Evolutionary conservation across 2,329 filamentous ascomycete genomes (phyloP), one percentile per base, ranked within the genome.

Genomic region (Diaporthe aspalathi): DNA sequence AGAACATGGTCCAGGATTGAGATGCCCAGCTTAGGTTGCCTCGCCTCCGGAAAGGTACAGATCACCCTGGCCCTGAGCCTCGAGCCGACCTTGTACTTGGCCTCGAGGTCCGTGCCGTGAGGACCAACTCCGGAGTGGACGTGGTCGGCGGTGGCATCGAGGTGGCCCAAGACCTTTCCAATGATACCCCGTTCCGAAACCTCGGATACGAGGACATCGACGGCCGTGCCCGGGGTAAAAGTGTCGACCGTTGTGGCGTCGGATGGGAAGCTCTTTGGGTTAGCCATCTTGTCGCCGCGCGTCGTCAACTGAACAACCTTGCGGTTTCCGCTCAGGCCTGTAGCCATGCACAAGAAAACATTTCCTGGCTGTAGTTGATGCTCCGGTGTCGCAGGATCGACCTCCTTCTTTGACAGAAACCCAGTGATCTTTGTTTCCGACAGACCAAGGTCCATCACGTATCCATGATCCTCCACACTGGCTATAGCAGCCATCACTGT

Each of bases 381-480:
- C 73, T 93, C 87, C 6, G 91, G 84, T 22, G 93, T 84, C 54
- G 85, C 86, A 38, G 88, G 79, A 63, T 93, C 93, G 22, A 98
- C 84, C 79, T 98, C 94, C 78, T 92, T 94, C 73, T 92, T 93
- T 6, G 94, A 89, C 78, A 99, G 86, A 82, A 99, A 99, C 3
- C 93, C 96, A 74, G 91, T 91, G 67, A 95, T 80, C 47, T 89
- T 87, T 40, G 87, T 83, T 67, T 90, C 89, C 45, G 90, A 86
- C 8, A 98, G 84, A 22, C 94, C 94, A 47, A 98, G 83, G 76
- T 98, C 94, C 94, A 99, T 97, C 70, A 98, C 89, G 71, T 96
- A 88, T 73, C 96, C 96, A 78, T 97, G 95, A 77, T 99, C 97
- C 81, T 99, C 95, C n/a, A 97, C 92, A 81, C 95, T 99, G 65